Percentiles rank a stretch among this genome's conserved stretches.
phyloP scores from a whole-genome alignment of 805 yeast species.

The Candida manassasensis region DNA sequence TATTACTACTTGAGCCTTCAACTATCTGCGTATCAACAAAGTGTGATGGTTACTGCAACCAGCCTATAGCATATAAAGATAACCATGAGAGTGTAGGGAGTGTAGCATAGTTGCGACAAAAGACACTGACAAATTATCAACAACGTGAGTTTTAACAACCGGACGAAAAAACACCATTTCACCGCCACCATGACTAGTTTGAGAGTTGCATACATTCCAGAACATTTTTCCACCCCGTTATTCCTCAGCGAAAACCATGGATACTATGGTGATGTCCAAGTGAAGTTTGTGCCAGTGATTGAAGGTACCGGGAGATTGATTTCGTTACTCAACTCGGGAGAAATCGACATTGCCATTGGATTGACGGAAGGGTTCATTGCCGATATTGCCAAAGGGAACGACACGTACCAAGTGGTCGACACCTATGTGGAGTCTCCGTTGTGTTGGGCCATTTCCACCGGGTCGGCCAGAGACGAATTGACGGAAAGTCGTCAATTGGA shows the following conservation, averaged over 20 bases:
- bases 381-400: constrained; percentile 69
- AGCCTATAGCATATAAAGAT: no score
- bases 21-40: no score
- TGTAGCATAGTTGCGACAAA: no score
- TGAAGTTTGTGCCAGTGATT: constrained; percentile 65
- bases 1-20: no score
- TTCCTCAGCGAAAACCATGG: constrained; percentile 63
- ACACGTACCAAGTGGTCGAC: constrained; percentile 62
- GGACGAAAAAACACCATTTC: no score
- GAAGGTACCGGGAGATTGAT: constrained; percentile 89
- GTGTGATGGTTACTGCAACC: no score
- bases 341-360: constrained; percentile 80
- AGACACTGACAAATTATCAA: no score
- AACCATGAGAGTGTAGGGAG: no score
- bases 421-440: constrained; percentile 84
- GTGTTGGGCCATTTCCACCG: constrained; percentile 88
- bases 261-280: constrained; percentile 50
- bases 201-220: constrained; percentile 81
- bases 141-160: no score
- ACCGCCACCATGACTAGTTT: constrained; percentile 20
- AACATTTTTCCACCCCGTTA: constrained; percentile 86
- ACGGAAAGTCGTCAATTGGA: constrained; percentile 48
- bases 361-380: constrained; percentile 88
- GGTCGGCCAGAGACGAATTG: constrained; percentile 54
- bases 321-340: constrained; percentile 57